A percentile compares a stretch with the other conserved stretches of the same genome.
phyloP scores from a whole-genome alignment of 805 yeast genomes.

The Hanseniaspora osmophila region DNA sequence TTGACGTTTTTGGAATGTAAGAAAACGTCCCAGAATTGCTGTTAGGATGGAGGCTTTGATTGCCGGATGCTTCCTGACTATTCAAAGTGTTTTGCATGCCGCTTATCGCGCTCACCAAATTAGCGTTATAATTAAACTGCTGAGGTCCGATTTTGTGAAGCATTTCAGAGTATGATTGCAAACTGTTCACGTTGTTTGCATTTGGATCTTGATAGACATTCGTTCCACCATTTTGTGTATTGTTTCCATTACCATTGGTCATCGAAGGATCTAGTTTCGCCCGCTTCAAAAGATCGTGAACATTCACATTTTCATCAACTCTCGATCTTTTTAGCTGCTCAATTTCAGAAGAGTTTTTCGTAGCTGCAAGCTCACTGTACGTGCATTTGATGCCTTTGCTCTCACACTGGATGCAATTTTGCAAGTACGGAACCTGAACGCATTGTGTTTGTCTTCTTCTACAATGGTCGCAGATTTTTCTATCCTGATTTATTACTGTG shows the following conservation, averaged over 20 bases:
- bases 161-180: constrained; percentile 9
- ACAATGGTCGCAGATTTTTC: constrained; percentile 69
- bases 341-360: constrained; percentile 26
- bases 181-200: constrained; percentile 1
- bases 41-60: neutral
- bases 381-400: constrained; percentile 63
- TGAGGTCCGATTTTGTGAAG: constrained; percentile 11
- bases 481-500: neutral
- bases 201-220: neutral
- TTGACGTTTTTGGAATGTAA: constrained; percentile 2
- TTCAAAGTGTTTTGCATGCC: neutral
- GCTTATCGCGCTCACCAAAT: constrained; percentile 5
- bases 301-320: constrained; percentile 13
- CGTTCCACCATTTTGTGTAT: neutral
- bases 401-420: constrained; percentile 65
- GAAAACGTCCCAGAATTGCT: constrained; percentile 1
- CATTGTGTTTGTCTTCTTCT: constrained; percentile 69
- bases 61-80: too few species aligned
- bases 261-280: constrained; percentile 8
- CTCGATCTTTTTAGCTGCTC: constrained; percentile 15
- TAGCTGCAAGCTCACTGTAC: constrained; percentile 41
- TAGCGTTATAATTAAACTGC: constrained; percentile 5
- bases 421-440: constrained; percentile 47
- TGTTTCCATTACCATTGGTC: neutral
- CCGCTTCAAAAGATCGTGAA: constrained; percentile 13